Conservation (phyloP, 805 yeast species). For the Candida adriatica region DNA sequence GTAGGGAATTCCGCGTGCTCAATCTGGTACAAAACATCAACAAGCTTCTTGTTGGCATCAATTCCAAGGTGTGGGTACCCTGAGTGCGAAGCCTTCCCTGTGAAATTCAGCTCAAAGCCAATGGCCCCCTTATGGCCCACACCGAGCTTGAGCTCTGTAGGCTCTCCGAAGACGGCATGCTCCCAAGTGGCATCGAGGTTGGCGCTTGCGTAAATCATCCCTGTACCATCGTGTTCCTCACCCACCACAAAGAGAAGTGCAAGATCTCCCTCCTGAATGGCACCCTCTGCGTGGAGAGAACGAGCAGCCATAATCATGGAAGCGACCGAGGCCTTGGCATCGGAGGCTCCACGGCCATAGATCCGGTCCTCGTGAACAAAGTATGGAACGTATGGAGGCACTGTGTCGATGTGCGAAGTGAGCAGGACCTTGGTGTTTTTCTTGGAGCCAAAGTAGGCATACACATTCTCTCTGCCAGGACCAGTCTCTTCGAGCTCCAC, state of each 20-base stretch:
- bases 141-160: conserved; percentile 62
- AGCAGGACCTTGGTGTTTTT: conserved; percentile 40
- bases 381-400: conserved; percentile 59
- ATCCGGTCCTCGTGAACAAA: conserved; percentile 37
- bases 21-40: conserved; percentile 43
- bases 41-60: conserved; percentile 50
- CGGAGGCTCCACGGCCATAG: conserved; percentile 62
- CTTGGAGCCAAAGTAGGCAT: conserved; percentile 45
- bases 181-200: conserved; percentile 41
- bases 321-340: conserved; percentile 69
- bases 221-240: conserved; percentile 61
- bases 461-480: conserved; percentile 39
- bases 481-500: conserved; percentile 39
- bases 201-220: conserved; percentile 43
- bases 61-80: conserved; percentile 68
- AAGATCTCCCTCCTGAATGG: conserved; percentile 46
- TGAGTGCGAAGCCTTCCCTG: conserved; percentile 57
- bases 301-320: conserved; percentile 49
- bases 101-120: conserved; percentile 33
- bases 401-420: conserved; percentile 67
- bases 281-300: conserved; percentile 34
- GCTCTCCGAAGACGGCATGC: conserved; percentile 65
- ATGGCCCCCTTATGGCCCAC: conserved; percentile 64
- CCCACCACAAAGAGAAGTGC: conserved; percentile 60
- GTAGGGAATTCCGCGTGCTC: conserved; percentile 39